Evolutionary conservation across 305 asterid species (phyloP).

Genomic region (Solanum chacoense): DNA sequence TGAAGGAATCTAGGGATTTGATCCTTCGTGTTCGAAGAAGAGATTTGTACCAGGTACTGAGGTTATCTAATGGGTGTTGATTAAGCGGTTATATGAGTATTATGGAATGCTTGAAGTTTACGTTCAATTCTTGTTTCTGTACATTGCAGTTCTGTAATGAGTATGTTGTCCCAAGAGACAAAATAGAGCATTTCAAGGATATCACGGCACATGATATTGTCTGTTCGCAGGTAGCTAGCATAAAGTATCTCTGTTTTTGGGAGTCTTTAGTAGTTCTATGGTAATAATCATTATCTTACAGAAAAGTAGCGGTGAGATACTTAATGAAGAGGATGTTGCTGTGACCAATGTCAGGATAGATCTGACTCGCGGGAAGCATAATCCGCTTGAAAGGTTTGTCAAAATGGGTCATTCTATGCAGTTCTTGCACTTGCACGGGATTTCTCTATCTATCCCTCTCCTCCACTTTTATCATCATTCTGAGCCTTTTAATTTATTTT

Average conservation of each 20-base stretch:
- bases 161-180: conserved; percentile 78
- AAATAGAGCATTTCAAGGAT: conserved; percentile 59
- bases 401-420: neutral
- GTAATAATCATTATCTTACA: conserved; percentile 6
- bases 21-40: conserved; percentile 77
- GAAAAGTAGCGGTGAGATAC: conserved; percentile 42
- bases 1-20: conserved; percentile 73
- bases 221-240: conserved; percentile 64
- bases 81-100: neutral
- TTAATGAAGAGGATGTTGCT: conserved; percentile 72
- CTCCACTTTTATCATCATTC: neutral
- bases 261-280: neutral
- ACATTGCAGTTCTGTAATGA: conserved; percentile 74
- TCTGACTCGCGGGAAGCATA: conserved; percentile 67
- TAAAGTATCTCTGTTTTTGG: neutral
- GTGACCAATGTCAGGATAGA: conserved; percentile 82
- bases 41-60: conserved; percentile 67
- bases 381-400: conserved; percentile 80
- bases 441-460: neutral
- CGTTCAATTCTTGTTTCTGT: neutral
- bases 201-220: conserved; percentile 80
- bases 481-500: neutral
- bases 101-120: neutral
- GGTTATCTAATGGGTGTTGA: neutral
- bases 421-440: neutral